Conservation (phyloP, 345 rosid species). For the Eucalyptus cloeziana region DNA sequence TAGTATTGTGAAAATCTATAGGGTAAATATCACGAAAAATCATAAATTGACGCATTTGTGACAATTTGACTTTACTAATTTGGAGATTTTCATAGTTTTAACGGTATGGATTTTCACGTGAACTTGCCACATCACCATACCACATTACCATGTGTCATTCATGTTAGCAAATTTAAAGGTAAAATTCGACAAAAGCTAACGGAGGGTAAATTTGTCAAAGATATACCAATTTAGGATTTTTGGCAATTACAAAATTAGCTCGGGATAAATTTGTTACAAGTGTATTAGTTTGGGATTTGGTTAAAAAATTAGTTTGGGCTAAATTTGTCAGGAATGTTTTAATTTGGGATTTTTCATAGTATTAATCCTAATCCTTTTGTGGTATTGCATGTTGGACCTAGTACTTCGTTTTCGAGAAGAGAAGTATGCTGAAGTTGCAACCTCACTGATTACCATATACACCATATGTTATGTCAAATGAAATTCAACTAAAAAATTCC, state of each 20-base stretch:
- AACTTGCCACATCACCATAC: neutral
- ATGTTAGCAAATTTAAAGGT: neutral
- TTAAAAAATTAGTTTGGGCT: too few relatives aligned
- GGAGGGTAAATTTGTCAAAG: too few relatives aligned
- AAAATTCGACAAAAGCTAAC: too few relatives aligned
- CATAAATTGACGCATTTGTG: fast-evolving
- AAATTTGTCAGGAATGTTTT: fast-evolving
- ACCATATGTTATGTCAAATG: neutral
- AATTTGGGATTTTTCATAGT: too few relatives aligned
- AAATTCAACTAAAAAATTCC: neutral
- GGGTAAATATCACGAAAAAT: fast-evolving
- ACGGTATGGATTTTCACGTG: neutral
- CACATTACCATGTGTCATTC: neutral
- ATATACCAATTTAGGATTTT: fast-evolving
- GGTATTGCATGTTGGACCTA: neutral
- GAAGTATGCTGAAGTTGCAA: neutral
- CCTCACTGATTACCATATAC: neutral
- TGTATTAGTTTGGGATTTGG: fast-evolving
- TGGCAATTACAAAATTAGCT: too few relatives aligned
- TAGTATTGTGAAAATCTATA: neutral
- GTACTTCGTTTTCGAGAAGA: neutral
- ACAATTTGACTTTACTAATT: neutral
- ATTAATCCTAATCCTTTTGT: neutral
- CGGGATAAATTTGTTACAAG: fast-evolving
- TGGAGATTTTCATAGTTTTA: neutral